Evolutionary conservation across 2,329 filamentous ascomycete genomes (phyloP), one percentile per base, ranked within the genome.

Genomic region (Gaeumannomyces sp.): DNA sequence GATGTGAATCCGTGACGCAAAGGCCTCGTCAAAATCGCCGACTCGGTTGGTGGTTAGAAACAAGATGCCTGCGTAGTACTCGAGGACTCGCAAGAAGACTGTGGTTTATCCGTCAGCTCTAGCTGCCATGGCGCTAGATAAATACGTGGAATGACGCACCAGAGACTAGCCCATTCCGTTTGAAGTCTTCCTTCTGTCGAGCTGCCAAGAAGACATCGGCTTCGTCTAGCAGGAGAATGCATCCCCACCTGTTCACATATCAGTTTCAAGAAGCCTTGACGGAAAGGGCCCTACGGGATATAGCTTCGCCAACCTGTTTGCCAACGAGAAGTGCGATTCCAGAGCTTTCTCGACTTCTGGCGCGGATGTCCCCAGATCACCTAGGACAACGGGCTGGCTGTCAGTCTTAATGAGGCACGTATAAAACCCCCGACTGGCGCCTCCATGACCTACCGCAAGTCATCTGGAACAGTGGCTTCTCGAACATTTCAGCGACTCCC

Each of bases 1-100:
- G 7, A 76, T 67, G 63, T 78, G 75, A 28, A 79, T 73, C 0
- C 76, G 72, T 0, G 76, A 78, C 60, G 68, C 69, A 65, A 79
- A 78, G 0, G 79, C 79, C 27, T 78, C 76, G 66, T 81, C 79
- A 35, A 81, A 73, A 4, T 70, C 67, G 5, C 75, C 75, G 14
- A 79, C 73, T 7, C 76, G 72, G 68, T 80, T 80, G 8, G 78
- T 81, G 0, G 78, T 80, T 22, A 80, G 71, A 65, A 65, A 76
- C 7, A 78, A 67, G 56, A 77, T 74, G 2, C 76, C 76, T 1
- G 66, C 61, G 60, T 75, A 76, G 67, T 76, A 77, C 66, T 77
- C 76, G 5, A 77, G 64, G 1, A 74, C 69, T 2, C 75, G 71
- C 4, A 78, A 68, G 62, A 77, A 78, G 8, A 76, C 76, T 62